These are phyloP conservation scores for Bocquillonia castaneifolia DNA, from an alignment of 441 rosid species.

Conservation along the genomic window DNA sequence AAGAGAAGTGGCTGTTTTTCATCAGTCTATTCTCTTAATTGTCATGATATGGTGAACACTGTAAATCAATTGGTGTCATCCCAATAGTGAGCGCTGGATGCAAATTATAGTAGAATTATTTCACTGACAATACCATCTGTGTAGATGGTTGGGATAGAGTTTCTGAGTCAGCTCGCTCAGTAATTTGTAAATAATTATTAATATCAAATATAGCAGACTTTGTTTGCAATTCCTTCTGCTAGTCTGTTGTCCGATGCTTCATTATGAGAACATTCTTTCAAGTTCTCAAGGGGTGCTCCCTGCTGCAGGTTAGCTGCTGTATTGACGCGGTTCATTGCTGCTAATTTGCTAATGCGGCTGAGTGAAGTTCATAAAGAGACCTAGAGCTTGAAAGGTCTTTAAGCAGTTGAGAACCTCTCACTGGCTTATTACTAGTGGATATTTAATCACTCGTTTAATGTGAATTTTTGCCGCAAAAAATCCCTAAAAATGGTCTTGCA, in stretches of 20 bases:
- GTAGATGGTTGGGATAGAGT: conserved; percentile 4
- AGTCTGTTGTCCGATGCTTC: background rate
- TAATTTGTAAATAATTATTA: conserved; percentile 22
- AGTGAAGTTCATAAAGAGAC: too few species aligned
- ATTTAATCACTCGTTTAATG: too few species aligned
- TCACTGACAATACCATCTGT: conserved; percentile 10
- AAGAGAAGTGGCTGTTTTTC: conserved; percentile 27
- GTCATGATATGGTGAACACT: conserved; percentile 11
- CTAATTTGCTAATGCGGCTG: too few species aligned
- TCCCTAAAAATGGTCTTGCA: background rate
- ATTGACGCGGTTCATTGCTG: too few species aligned
- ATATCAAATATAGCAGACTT: background rate
- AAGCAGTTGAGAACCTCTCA: too few species aligned
- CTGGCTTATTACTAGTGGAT: too few species aligned
- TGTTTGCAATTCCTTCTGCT: background rate
- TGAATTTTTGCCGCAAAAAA: too few species aligned
- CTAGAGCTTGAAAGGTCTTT: too few species aligned
- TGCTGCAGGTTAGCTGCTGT: too few species aligned
- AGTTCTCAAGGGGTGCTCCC: too few species aligned
- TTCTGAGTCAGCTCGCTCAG: conserved; percentile 12
- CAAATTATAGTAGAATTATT: conserved; percentile 20
- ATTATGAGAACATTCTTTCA: too few species aligned
- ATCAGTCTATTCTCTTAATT: conserved; percentile 20
- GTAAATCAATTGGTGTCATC: conserved; percentile 22
- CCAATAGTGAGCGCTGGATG: conserved; percentile 22